Evolutionary conservation across 2,329 filamentous ascomycete genomes (phyloP), one percentile per base, ranked within the genome.

Genomic region (Cryphonectria japonica): DNA sequence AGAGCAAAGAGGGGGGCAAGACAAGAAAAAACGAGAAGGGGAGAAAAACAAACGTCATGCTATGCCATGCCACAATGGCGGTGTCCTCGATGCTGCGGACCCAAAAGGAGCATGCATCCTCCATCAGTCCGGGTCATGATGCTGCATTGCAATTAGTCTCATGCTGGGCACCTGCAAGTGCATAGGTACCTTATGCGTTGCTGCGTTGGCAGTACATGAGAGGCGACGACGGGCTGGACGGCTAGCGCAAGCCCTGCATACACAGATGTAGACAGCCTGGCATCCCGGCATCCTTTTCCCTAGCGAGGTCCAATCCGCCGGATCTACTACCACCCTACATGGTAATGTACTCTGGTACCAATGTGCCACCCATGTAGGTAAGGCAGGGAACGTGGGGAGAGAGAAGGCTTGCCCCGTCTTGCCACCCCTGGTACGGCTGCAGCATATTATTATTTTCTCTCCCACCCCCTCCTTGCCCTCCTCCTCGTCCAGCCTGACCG

Each of bases 161-260:
- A 61, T 66, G 70, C 72, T 70, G 71, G 72, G 67, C 73, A 65
- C 26, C 63, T 65, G 63, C 63, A 65, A 6, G 41, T 19, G 41
- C 43, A 65, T 34, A 65, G 75, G 74, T 66, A 60, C 69, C 59
- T 66, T 65, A 67, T 78, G 77, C 74, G 77, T n/a, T 43, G 63
- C 63, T 65, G 63, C 32, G 63, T 71, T 79, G 78, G 77, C 78
- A 78, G 71, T 77, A 76, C 76, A 78, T 77, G 72, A 72, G 72
- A 50, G 72, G 75, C 77, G 75, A 77, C 76, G 76, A 77, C 75
- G 75, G 72, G 63, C 63, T 50, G 26, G 29, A 29, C 16, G 63
- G 63, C 43, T 65, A 65, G 63, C 14, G 63, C 63, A 52, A 65
- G 63, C 63, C 63, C 63, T 65, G 63, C 63, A 65, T 52, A 26